Evolutionary conservation across 305 asterid species (phyloP).

Genomic region (Vinca major): DNA sequence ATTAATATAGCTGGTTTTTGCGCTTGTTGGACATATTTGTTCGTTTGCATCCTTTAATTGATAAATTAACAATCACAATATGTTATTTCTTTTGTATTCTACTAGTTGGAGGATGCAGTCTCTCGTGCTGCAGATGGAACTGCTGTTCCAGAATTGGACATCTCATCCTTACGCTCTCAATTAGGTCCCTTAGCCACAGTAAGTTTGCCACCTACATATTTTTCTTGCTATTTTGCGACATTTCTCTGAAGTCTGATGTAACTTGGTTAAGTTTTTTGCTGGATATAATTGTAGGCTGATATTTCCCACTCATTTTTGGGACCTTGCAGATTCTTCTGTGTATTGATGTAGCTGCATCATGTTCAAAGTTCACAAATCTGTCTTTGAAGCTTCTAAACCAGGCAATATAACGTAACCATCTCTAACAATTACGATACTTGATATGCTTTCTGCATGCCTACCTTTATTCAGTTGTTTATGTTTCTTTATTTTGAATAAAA

Average conservation of each 20-base stretch:
- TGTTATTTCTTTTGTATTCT: conserved; percentile 16
- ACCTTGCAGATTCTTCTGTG: conserved; percentile 74
- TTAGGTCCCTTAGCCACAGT: conserved; percentile 95
- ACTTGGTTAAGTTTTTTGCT: too few relatives aligned
- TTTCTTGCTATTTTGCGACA: conserved; percentile 14
- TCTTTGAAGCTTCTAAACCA: conserved; percentile 81
- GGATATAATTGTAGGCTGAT: neutral
- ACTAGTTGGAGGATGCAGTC: conserved; percentile 79
- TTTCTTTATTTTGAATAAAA: neutral
- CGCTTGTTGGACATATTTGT: neutral
- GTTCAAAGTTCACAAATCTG: conserved; percentile 62
- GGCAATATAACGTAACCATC: conserved; percentile 33
- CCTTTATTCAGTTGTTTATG: neutral
- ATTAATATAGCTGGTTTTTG: neutral
- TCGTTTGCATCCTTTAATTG: neutral
- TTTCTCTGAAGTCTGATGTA: too few relatives aligned
- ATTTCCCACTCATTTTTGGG: conserved; percentile 12
- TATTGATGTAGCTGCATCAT: conserved; percentile 86
- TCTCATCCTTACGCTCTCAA: conserved; percentile 67
- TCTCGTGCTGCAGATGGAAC: conserved; percentile 83
- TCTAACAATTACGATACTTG: neutral
- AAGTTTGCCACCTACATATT: conserved; percentile 21
- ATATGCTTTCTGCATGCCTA: neutral
- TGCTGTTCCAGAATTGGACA: conserved; percentile 66
- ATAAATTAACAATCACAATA: neutral